Conservation (phyloP, 306 rosid genomes). For the Castanopsis chinensis region DNA sequence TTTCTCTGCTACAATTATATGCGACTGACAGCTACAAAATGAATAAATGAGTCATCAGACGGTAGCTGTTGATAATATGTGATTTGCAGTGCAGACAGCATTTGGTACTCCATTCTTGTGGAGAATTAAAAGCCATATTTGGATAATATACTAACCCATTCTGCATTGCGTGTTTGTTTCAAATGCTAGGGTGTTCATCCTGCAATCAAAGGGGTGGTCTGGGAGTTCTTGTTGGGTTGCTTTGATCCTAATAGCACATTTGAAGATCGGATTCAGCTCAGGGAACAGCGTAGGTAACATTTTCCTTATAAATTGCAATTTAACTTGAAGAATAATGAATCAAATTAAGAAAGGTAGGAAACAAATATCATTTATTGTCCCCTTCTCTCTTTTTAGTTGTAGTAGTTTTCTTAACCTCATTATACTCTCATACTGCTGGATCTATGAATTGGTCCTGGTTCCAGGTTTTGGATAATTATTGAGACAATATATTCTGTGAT, state of each 20-base stretch:
- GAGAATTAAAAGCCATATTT: neutral
- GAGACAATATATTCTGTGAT: neutral
- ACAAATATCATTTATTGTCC: neutral
- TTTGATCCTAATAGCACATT: slow-evolving; percentile 81
- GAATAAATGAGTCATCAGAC: neutral
- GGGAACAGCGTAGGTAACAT: slow-evolving; percentile 67
- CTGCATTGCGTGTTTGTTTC: slow-evolving; percentile 13
- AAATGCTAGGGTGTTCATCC: slow-evolving; percentile 85
- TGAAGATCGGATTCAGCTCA: slow-evolving; percentile 71
- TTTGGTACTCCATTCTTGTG: neutral
- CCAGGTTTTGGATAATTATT: slow-evolving; percentile 9
- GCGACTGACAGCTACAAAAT: neutral
- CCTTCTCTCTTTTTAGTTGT: neutral
- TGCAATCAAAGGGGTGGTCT: slow-evolving; percentile 85
- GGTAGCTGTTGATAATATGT: slow-evolving; percentile 11
- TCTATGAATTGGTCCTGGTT: neutral
- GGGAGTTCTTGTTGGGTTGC: slow-evolving; percentile 97
- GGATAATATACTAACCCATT: slow-evolving; percentile 14
- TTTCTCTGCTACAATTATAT: neutral
- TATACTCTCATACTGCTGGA: neutral
- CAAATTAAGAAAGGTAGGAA: neutral
- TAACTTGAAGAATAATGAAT: slow-evolving; percentile 11
- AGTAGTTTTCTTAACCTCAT: neutral
- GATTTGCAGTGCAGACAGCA: neutral
- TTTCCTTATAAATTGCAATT: slow-evolving; percentile 8